Evolutionary conservation across 2,329 filamentous ascomycete genomes (phyloP), one percentile per base, ranked within the genome.

Genomic region (Tolypocladium capitatum): DNA sequence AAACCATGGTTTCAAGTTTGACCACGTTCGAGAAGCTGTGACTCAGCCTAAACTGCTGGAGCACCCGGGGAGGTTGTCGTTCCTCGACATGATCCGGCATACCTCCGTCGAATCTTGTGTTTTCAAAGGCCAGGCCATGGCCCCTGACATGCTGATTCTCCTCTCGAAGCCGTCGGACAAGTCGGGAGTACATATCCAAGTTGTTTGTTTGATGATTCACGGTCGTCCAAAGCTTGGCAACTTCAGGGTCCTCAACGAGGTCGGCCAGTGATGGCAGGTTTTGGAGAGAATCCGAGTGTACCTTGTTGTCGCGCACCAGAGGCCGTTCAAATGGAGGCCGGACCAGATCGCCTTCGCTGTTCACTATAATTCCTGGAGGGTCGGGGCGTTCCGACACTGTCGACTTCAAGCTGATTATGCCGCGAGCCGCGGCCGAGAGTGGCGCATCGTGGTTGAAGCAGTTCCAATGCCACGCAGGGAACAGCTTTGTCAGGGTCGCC

Each of bases 401-500:
- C 0, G 58, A 52, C 10, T 49, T 42, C 6, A 65, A 49, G 0
- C 32, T 49, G 7, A 64, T 47, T 3, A 66, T 24, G 5, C 31
- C 46, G 1, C 35, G 35, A 1, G 54, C 58, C 7, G 47, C 32
- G 2, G 33, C 18, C 30, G 52, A 43, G 2, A 66, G 21, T 0
- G 63, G 63, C 0, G 65, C 64, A 16, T 65, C 60, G 2, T 31
- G 1, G 44, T 68, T 67, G 53, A 63, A 65, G 0, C 16, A 48
- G 0, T 11, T 30, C 0, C 31, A 46, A 1, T 57, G 34, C 61
- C 63, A 64, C 0, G 54, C 40, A 1, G 56, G 51, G n/a, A 60
- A 64, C 3, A 67, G 55, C 0, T 13, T 32, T 1, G 47, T 31
- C 34, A 65, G 38, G 1, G 53, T 44, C 0, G 48, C n/a, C 2